phyloP scores from a whole-genome alignment of 2,329 filamentous ascomycete genomes.

The Exophiala aquamarina region DNA sequence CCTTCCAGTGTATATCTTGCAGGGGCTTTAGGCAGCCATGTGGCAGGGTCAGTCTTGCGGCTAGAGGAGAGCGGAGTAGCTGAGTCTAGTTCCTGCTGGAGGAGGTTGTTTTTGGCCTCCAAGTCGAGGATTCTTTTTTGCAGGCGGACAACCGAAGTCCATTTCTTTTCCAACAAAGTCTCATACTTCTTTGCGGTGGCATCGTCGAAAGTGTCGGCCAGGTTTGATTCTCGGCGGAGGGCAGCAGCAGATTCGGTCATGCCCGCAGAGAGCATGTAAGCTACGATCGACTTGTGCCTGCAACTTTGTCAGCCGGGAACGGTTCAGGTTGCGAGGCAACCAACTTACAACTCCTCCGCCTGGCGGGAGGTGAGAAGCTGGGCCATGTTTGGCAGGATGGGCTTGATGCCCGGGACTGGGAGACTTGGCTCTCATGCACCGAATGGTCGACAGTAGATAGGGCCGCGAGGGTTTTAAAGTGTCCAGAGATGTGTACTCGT shows the following conservation, averaged over 20 bases:
- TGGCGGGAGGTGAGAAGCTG: slow-evolving; percentile 74
- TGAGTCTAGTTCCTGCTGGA: slow-evolving; percentile 83
- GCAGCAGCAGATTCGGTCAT: slow-evolving; percentile 68
- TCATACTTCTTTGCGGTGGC: slow-evolving; percentile 91
- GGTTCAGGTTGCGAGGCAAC: slow-evolving; percentile 12
- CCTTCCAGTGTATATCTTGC: slow-evolving; percentile 80
- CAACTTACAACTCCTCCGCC: slow-evolving; percentile 80
- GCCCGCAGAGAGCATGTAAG: slow-evolving; percentile 76
- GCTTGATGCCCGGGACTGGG: slow-evolving; percentile 9
- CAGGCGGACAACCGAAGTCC: slow-evolving; percentile 90
- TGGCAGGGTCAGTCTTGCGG: slow-evolving; percentile 75
- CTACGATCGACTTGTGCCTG: slow-evolving; percentile 91
- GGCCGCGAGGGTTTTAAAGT: neutral
- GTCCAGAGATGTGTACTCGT: neutral
- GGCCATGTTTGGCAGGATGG: slow-evolving; percentile 56
- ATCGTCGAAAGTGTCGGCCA: slow-evolving; percentile 73
- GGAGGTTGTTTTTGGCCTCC: slow-evolving; percentile 68
- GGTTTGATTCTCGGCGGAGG: slow-evolving; percentile 72
- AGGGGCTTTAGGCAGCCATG: slow-evolving; percentile 83
- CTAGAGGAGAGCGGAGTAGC: slow-evolving; percentile 77
- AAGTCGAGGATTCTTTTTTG: slow-evolving; percentile 99
- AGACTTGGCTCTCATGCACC: slow-evolving; percentile 14
- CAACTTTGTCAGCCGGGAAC: slow-evolving; percentile 22
- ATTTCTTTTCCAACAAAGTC: slow-evolving; percentile 93
- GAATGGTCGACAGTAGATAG: no score